These are phyloP conservation scores for Penicillium roqueforti DNA, from an alignment of 495 filamentous ascomycete genomes.

Conservation along the genomic window DNA sequence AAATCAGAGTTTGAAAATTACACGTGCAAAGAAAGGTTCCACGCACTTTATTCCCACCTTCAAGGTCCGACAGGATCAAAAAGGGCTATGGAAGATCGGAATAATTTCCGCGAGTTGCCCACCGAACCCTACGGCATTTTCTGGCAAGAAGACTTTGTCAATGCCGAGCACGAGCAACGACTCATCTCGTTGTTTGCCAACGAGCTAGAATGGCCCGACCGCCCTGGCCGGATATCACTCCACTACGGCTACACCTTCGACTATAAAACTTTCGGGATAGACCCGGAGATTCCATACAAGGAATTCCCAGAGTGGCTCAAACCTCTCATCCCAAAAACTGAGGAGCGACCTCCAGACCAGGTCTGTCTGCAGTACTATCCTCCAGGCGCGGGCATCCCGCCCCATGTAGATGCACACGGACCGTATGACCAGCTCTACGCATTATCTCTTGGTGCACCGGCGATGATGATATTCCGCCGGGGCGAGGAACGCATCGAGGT, in stretches of 20 bases:
- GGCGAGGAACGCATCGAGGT: slow-evolving; percentile 31
- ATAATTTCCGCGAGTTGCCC: slow-evolving; percentile 26
- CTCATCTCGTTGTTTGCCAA: slow-evolving; percentile 34
- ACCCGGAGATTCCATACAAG: slow-evolving; percentile 37
- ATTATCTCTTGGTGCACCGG: slow-evolving; percentile 34
- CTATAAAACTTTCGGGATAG: slow-evolving; percentile 41
- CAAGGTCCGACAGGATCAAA: background rate
- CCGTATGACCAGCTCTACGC: slow-evolving; percentile 42
- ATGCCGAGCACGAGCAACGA: slow-evolving; percentile 27
- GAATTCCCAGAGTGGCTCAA: slow-evolving; percentile 38
- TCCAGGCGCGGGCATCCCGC: slow-evolving; percentile 39
- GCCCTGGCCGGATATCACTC: slow-evolving; percentile 34
- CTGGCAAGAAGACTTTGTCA: slow-evolving; percentile 36
- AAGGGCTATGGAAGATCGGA: slow-evolving; percentile 7
- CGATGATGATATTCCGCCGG: slow-evolving; percentile 34
- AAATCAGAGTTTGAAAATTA: slow-evolving; percentile 7
- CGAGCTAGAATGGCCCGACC: slow-evolving; percentile 35
- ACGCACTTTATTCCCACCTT: background rate
- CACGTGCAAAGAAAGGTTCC: background rate
- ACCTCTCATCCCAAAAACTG: slow-evolving; percentile 35
- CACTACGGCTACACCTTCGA: slow-evolving; percentile 45
- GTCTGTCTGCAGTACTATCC: slow-evolving; percentile 44
- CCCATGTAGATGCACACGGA: slow-evolving; percentile 38
- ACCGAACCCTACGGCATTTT: slow-evolving; percentile 29
- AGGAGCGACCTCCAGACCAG: slow-evolving; percentile 36